Base-by-base conservation (phyloP, 768 basidiomycete genomes). In the Tulasnella sp. region DNA sequence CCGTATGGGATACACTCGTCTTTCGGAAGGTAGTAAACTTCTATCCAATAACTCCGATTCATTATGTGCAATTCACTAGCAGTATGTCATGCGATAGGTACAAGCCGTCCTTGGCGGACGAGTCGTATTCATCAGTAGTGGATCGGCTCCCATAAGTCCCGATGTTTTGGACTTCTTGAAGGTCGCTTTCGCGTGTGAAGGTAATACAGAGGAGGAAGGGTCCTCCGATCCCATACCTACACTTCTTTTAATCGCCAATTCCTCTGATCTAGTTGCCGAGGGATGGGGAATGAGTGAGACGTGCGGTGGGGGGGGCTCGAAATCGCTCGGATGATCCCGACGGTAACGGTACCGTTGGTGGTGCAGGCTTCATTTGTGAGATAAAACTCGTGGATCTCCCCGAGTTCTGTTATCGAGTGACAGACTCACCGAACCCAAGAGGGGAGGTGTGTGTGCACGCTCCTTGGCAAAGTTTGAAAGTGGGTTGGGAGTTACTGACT, bases 161-260 rank as follows among this genome's bases (percentile, higher is more conserved):
- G 84, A 91, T 34, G 92, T 92, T 12, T 78, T 94, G 65, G 87
- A 97, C 68, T 93, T 97, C 73, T 72, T 98, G 63, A 90, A 85
- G 70, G 81, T 96, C 66, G 81, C 84, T 9, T 78, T 91, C 61
- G 73, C 73, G 19, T 85, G 84, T 67, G 82, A 88, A 25, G n/a
- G n/a, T n/a, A n/a, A n/a, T n/a, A n/a, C n/a, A n/a, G n/a, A n/a
- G n/a, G n/a, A n/a, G n/a, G n/a, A n/a, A n/a, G n/a, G n/a, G n/a
- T n/a, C n/a, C n/a, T n/a, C n/a, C n/a, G n/a, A n/a, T n/a, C n/a
- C n/a, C n/a, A n/a, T n/a, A n/a, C n/a, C n/a, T n/a, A n/a, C n/a
- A n/a, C n/a, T n/a, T n/a, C n/a, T n/a, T n/a, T n/a, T n/a, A n/a
- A n/a, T n/a, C n/a, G n/a, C n/a, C n/a, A n/a, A n/a, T n/a, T n/a